Percentiles rank a stretch among this genome's conserved stretches.
phyloP scores from a whole-genome alignment of 345 rosid genomes.

The Garcia nutans region DNA sequence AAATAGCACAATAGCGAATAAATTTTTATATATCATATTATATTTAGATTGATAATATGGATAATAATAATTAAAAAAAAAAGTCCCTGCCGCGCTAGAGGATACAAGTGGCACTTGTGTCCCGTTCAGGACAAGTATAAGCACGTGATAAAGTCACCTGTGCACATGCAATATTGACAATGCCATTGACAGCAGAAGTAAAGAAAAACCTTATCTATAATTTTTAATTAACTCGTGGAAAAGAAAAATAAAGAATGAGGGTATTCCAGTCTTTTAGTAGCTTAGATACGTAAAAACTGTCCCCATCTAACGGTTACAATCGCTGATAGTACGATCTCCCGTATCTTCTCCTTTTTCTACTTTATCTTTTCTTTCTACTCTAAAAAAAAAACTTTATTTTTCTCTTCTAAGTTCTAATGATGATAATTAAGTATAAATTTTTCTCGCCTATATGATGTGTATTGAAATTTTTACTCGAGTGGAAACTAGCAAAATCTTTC shows the following conservation, averaged over 20 bases:
- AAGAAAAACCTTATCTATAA: too few species aligned
- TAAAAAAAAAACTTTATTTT: too few species aligned
- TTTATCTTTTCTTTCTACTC: not conserved
- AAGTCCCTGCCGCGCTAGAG: constrained; percentile 32
- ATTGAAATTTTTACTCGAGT: too few species aligned
- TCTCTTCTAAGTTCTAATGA: too few species aligned
- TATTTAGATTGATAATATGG: too few species aligned
- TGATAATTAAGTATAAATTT: too few species aligned
- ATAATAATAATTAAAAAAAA: too few species aligned
- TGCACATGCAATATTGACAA: constrained; percentile 31
- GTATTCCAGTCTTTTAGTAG: not conserved
- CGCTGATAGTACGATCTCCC: constrained; percentile 24
- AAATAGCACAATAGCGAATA: too few species aligned
- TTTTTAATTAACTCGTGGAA: too few species aligned
- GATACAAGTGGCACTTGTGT: constrained; percentile 69
- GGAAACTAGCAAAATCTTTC: too few species aligned
- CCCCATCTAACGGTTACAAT: constrained; percentile 6
- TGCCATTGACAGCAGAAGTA: not conserved
- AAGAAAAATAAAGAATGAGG: not conserved
- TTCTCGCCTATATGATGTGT: too few species aligned
- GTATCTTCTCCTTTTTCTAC: constrained; percentile 7
- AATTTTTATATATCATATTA: too few species aligned
- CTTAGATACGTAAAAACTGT: constrained; percentile 20
- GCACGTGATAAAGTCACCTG: constrained; percentile 46
- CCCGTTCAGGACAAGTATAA: constrained; percentile 21